phyloP scores from a whole-genome alignment of 2,329 filamentous ascomycete species.

The Metarhizium sp. region DNA sequence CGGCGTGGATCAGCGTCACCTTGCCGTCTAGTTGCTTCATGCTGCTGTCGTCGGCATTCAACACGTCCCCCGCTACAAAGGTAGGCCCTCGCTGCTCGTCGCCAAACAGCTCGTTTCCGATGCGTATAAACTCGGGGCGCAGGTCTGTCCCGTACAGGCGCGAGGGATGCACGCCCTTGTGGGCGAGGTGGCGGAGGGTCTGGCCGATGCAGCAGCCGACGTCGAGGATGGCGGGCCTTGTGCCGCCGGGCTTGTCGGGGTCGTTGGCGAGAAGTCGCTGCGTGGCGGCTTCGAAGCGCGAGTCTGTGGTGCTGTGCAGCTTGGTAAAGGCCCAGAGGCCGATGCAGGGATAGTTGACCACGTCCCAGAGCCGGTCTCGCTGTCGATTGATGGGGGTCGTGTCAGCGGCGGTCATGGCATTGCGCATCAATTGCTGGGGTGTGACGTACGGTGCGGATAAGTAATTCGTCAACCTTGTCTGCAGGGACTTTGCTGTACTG shows the following conservation, averaged over 20 bases:
- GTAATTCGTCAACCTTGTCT: neutral
- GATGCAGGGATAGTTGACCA: conserved; percentile 22
- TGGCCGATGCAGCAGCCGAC: conserved; percentile 31
- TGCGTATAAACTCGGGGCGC: conserved; percentile 29
- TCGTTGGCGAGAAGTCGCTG: neutral
- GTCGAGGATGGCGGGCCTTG: conserved; percentile 21
- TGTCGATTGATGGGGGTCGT: conserved; percentile 4
- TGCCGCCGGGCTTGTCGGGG: neutral
- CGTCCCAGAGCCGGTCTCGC: conserved; percentile 25
- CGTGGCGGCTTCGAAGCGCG: neutral
- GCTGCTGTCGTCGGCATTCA: neutral
- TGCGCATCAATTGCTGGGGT: neutral
- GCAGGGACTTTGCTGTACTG: neutral
- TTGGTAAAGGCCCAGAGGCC: conserved; percentile 27
- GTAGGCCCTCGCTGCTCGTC: conserved; percentile 24
- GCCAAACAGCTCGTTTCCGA: conserved; percentile 47
- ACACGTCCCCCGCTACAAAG: neutral
- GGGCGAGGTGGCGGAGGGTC: conserved; percentile 25
- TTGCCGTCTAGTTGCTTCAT: conserved; percentile 15
- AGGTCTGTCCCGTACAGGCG: conserved; percentile 32
- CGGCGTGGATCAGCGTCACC: conserved; percentile 25
- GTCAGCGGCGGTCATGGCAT: neutral
- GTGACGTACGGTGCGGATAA: neutral
- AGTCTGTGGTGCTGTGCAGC: conserved; percentile 12
- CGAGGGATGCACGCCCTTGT: conserved; percentile 29